Percentiles rank a stretch among this genome's conserved stretches.
These are phyloP conservation scores for Closterium sp. DNA, from an alignment of 139 green algal species.

Conservation along the genomic window DNA sequence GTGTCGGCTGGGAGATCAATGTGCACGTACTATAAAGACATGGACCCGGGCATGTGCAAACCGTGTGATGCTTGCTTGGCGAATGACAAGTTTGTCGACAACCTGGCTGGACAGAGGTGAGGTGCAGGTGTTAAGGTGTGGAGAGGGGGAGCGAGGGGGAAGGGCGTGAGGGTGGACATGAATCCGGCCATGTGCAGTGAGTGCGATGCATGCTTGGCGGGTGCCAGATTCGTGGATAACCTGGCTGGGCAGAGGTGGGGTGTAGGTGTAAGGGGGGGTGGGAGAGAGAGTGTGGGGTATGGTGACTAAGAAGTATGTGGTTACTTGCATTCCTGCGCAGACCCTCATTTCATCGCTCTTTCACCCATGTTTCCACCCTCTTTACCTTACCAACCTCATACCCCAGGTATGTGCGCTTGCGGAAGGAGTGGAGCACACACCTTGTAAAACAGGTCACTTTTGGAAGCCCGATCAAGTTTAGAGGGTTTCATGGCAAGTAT, in stretches of 20 bases:
- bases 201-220: background rate
- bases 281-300: too few species aligned
- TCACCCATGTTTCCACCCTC: background rate
- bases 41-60: background rate
- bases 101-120: background rate
- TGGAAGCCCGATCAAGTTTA: constrained; percentile 11
- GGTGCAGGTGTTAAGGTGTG: background rate
- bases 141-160: too few species aligned
- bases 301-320: too few species aligned
- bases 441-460: background rate
- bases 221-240: background rate
- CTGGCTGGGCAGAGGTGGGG: background rate
- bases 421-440: constrained; percentile 32
- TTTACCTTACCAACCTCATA: too few species aligned
- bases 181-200: background rate
- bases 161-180: too few species aligned
- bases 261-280: too few species aligned
- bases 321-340: too few species aligned
- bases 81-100: background rate
- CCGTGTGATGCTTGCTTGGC: background rate
- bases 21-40: too few species aligned
- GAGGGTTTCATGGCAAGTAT: constrained; percentile 32
- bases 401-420: constrained; percentile 12
- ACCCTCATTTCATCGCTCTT: background rate
- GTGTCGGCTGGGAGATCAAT: background rate